phyloP scores from a whole-genome alignment of 1,139 yeast species.

The Saccharomyces hybrid region DNA sequence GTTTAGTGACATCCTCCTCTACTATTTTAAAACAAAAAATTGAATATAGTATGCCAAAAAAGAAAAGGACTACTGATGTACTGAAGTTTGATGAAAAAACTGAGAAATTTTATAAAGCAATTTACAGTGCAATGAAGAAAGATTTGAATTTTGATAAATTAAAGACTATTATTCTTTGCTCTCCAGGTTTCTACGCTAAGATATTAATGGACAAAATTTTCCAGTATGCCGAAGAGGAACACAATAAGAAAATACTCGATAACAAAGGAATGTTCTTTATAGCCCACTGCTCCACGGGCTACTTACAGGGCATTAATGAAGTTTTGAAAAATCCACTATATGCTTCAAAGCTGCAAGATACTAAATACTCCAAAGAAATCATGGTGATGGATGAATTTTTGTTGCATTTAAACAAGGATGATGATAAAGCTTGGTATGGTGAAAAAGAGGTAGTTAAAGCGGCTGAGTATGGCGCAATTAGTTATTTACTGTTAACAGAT shows the following conservation, averaged over 20 bases:
- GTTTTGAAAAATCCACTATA: slow-evolving; percentile 66
- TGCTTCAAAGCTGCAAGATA: slow-evolving; percentile 58
- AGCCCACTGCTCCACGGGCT: slow-evolving; percentile 86
- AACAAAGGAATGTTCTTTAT: slow-evolving; percentile 64
- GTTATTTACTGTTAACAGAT: slow-evolving; percentile 70
- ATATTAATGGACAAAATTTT: slow-evolving; percentile 55
- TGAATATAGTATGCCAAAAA: slow-evolving; percentile 79
- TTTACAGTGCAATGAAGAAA: slow-evolving; percentile 56
- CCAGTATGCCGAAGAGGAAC: slow-evolving; percentile 47
- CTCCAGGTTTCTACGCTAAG: slow-evolving; percentile 82
- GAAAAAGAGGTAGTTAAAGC: slow-evolving; percentile 73
- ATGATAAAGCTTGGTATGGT: slow-evolving; percentile 90
- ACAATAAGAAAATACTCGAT: slow-evolving; percentile 48
- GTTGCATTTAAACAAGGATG: slow-evolving; percentile 67
- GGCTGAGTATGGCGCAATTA: slow-evolving; percentile 67
- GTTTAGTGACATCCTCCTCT: slow-evolving; percentile 83
- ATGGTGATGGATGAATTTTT: slow-evolving; percentile 69
- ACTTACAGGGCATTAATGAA: slow-evolving; percentile 84
- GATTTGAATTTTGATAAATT: slow-evolving; percentile 62
- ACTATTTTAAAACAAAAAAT: slow-evolving; percentile 74
- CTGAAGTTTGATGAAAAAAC: slow-evolving; percentile 75
- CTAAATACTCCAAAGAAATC: slow-evolving; percentile 76
- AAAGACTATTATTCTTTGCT: slow-evolving; percentile 77
- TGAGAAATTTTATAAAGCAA: slow-evolving; percentile 57
- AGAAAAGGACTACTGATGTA: slow-evolving; percentile 72